Percentiles rank a stretch among this genome's conserved stretches.
phyloP scores from a whole-genome alignment of 306 rosid genomes.

The Crotalaria pallida region DNA sequence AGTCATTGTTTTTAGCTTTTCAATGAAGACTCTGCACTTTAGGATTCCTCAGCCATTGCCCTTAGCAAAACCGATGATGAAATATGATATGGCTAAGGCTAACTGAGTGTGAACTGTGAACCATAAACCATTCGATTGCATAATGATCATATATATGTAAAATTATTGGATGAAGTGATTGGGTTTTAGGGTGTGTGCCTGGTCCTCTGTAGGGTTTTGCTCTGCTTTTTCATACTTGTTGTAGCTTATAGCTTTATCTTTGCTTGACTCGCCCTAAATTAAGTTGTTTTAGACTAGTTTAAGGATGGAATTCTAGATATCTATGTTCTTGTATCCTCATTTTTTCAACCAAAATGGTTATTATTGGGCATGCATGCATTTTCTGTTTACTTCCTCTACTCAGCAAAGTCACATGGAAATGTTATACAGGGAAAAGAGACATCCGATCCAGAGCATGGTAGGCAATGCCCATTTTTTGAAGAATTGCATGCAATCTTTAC shows the following conservation, averaged over 20 bases:
- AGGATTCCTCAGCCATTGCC: no score
- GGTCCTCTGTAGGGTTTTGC: background rate
- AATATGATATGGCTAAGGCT: background rate
- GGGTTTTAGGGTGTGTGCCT: background rate
- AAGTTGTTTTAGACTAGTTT: background rate
- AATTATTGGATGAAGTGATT: background rate
- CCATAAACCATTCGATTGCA: background rate
- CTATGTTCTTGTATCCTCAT: background rate
- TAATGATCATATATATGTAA: background rate
- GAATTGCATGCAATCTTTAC: constrained; percentile 72
- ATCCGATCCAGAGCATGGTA: constrained; percentile 65
- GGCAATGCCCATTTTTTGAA: constrained; percentile 79
- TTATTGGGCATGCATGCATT: background rate
- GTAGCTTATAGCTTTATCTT: background rate
- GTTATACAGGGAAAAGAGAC: constrained; percentile 79
- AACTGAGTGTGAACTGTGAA: background rate
- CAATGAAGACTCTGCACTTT: no score
- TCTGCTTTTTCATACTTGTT: background rate
- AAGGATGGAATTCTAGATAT: background rate
- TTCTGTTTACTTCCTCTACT: background rate
- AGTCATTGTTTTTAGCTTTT: no score
- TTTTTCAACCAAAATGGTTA: background rate
- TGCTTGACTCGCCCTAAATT: background rate
- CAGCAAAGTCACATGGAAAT: background rate
- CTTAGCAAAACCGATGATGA: no score